Conservation (phyloP, 2,329 filamentous ascomycete species). For the Fonsecaea pedrosoi region DNA sequence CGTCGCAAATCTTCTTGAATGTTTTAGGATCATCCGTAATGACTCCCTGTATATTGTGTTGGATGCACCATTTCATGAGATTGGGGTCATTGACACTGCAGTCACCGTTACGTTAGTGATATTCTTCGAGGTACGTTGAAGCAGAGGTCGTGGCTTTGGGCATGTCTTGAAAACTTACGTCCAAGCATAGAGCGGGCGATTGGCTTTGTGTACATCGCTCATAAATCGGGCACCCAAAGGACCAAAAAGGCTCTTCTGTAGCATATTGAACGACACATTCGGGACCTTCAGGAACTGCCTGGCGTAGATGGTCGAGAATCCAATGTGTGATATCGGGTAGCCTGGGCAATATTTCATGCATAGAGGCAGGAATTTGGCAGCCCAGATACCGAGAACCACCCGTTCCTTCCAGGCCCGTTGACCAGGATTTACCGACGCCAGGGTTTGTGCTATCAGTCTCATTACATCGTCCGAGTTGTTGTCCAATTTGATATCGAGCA, state of each 20-base stretch:
- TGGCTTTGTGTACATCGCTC: slow-evolving; percentile 61
- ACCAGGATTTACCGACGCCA: slow-evolving; percentile 60
- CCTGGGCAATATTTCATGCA: slow-evolving; percentile 60
- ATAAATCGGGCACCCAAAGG: slow-evolving; percentile 72
- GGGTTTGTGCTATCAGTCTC: slow-evolving; percentile 67
- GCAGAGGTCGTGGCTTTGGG: background rate
- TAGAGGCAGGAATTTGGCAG: slow-evolving; percentile 71
- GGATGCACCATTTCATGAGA: slow-evolving; percentile 82
- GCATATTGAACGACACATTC: slow-evolving; percentile 78
- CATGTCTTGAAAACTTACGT: slow-evolving; percentile 54
- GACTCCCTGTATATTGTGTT: slow-evolving; percentile 73
- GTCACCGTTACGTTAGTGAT: background rate
- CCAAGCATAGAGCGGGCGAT: slow-evolving; percentile 76
- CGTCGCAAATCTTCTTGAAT: slow-evolving; percentile 53
- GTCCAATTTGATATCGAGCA: slow-evolving; percentile 80
- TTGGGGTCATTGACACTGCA: slow-evolving; percentile 70
- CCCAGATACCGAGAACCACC: slow-evolving; percentile 83
- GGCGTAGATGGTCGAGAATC: slow-evolving; percentile 63
- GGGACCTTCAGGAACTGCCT: slow-evolving; percentile 71
- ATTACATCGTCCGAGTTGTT: slow-evolving; percentile 70
- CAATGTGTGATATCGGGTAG: slow-evolving; percentile 51
- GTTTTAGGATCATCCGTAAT: slow-evolving; percentile 81
- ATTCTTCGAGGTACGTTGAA: background rate
- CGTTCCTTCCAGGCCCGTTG: slow-evolving; percentile 71
- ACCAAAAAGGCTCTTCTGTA: slow-evolving; percentile 71